Evolutionary conservation across 2,329 filamentous ascomycete genomes (phyloP).

Genomic region (Waltergamsia citrina): DNA sequence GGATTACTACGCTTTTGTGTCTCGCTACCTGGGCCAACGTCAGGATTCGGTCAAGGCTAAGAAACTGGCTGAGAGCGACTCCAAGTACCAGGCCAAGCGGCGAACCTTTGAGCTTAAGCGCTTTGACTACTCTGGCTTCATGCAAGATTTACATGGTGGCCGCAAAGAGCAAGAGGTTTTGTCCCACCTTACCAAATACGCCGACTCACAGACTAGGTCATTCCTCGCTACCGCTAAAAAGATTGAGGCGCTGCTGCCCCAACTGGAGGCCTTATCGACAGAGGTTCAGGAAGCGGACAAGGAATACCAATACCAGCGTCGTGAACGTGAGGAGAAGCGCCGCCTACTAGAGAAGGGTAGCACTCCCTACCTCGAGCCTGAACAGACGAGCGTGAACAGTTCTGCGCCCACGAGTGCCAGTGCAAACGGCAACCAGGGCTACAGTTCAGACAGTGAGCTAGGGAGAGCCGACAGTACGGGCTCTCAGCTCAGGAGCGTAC

Average conservation of each 20-base stretch:
- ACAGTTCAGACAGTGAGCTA: constrained; percentile 58
- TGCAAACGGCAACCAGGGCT: constrained; percentile 33
- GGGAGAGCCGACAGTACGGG: constrained; percentile 66
- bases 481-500: constrained; percentile 50
- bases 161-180: constrained; percentile 95
- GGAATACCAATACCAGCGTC: constrained; percentile 88
- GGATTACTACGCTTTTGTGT: constrained; percentile 94
- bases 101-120: constrained; percentile 94
- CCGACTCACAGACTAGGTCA: constrained; percentile 76
- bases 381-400: constrained; percentile 37
- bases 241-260: constrained; percentile 77
- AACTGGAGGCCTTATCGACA: constrained; percentile 76
- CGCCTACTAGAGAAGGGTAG: constrained; percentile 83
- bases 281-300: constrained; percentile 94
- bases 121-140: constrained; percentile 97
- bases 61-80: constrained; percentile 88
- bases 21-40: constrained; percentile 89
- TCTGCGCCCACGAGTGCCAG: constrained; percentile 17
- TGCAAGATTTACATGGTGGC: constrained; percentile 98
- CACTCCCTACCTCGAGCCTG: constrained; percentile 61
- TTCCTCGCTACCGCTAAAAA: constrained; percentile 80
- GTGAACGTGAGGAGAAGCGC: constrained; percentile 93
- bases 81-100: constrained; percentile 90
- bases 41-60: constrained; percentile 96
- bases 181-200: constrained; percentile 89